Percentiles rank a stretch among this genome's conserved stretches.
Conservation (phyloP, 73 alveolate genomes). For the Paramecium sexaurelia region DNA sequence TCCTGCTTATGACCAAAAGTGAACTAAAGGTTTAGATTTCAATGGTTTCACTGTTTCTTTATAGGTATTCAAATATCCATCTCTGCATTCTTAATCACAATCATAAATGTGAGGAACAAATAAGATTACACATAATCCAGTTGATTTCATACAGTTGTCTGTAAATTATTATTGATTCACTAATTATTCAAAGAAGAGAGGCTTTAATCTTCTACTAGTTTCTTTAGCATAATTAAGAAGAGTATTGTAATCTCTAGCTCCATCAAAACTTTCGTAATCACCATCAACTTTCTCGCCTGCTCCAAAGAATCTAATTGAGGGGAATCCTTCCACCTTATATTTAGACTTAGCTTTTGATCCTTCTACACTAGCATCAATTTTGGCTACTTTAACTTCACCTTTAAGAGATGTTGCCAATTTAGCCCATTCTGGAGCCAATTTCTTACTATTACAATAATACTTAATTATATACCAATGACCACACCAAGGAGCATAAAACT, state of each 20-base stretch:
- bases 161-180: not conserved
- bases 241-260: slow-evolving; percentile 48
- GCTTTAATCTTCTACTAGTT: slow-evolving; percentile 43
- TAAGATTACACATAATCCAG: slow-evolving; percentile 76
- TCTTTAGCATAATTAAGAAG: slow-evolving; percentile 44
- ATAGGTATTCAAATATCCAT: slow-evolving; percentile 74
- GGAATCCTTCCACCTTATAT: slow-evolving; percentile 78
- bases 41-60: slow-evolving; percentile 77
- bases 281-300: slow-evolving; percentile 71
- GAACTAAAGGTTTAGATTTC: slow-evolving; percentile 83
- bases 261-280: slow-evolving; percentile 37
- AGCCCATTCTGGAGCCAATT: slow-evolving; percentile 90
- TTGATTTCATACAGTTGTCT: not conserved
- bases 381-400: slow-evolving; percentile 89
- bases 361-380: slow-evolving; percentile 91
- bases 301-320: slow-evolving; percentile 77
- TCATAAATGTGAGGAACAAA: slow-evolving; percentile 92
- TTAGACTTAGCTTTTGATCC: slow-evolving; percentile 66
- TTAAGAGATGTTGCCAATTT: slow-evolving; percentile 86
- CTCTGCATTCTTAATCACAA: slow-evolving; percentile 85
- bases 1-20: slow-evolving; percentile 93
- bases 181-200: slow-evolving; percentile 23
- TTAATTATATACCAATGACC: slow-evolving; percentile 60
- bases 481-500: slow-evolving; percentile 73
- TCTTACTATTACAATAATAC: slow-evolving; percentile 67